Base-by-base conservation (phyloP, 352 stramenopile genomes). In the Phytophthora ohioensis region DNA sequence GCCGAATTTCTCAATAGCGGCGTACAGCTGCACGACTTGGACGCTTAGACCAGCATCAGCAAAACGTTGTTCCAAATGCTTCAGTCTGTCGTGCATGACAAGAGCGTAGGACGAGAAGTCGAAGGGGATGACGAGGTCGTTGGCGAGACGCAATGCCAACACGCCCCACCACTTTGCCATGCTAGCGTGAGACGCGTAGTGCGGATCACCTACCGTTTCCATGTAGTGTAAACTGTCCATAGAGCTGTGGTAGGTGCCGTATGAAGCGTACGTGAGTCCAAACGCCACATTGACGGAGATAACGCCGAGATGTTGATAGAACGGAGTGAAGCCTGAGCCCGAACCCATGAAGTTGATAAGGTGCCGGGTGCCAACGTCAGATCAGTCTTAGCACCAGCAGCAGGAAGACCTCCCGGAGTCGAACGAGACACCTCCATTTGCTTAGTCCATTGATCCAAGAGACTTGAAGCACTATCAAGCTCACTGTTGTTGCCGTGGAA, bases 221-320 rank as follows among this genome's bases (percentile, higher is more conserved):
- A 17, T 17, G 17, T 17, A 17, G 17, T 17, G 17, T 17, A 17
- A 17, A 17, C 17, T 17, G 17, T 17, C 17, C 17, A 17, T 17
- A 17, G 17, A 17, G 17, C 17, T 17, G 17, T 17, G 17, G 17
- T 97, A 95, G 13, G 79, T 73, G 21, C 88, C 88, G 75, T 96
- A 95, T 0, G 48, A 63, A 8, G 56, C 69, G 34, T 63, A 56
- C 13, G 30, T 69, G 21, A 73, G n/a, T 21, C 47, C 51, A 56
- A 93, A 94, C 0, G 47, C 73, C 60, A 97, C 69, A 62, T 95
- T 87, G n/a, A 90, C 78, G 10, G 77, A 91, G 35, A 87, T 80
- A 59, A 96, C 91, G 21, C 91, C 89, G 11, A 97, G 73, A 63
- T 93, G 85, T 63, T 93, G 81, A 57, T 95, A 82, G 73, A 97